Evolutionary conservation across 306 rosid genomes (phyloP), one percentile per base, ranked within the genome.

Genomic region (Quercus suber): DNA sequence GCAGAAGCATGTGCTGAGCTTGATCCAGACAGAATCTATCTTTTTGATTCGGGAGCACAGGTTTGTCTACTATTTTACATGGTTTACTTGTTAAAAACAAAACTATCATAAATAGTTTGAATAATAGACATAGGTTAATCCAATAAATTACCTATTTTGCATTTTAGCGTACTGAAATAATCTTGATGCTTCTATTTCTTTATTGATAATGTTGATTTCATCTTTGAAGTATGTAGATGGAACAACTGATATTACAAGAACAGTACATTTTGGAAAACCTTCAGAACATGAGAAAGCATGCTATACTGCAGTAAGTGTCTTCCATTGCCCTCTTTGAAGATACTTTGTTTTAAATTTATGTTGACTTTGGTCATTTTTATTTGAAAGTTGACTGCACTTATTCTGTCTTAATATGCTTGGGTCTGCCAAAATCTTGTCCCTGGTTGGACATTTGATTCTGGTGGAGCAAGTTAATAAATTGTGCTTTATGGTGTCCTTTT

Each of bases 11-110:
- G 99, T 69, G 94, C 98, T 0, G 99, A 93, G 85, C 77, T 96
- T 20, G 92, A 96, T 82, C 99, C 99, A 1, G 90, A 96, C 77
- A 88, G 82, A 80, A 93, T 96, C 69, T 96, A 96, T 90, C 98
- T 96, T 71, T 90, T 81, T 75, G 99, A 96, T 80, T 96, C 99
- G n/a, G 99, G 99, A 81, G 99, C 98, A 72, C 99, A 96, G 98
- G 99, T 93, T 58, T 68, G 85, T 78, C 74, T 65, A 58, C 52
- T 74, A 68, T 75, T 19, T 4, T 57, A n/a, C 43, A 6, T 64
- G 31, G 21, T 64, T 64, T 67, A 23, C 27, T 33, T 35, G 1
- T 19, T 30, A 68, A 67, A 33, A 35, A 19, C 19, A 30, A 31
- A 35, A 33, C 14, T 35, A 67, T 18, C 25, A 74, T 57, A 64